Conservation (phyloP, 2,329 filamentous ascomycete species). For the Botrytis sinoallii region DNA sequence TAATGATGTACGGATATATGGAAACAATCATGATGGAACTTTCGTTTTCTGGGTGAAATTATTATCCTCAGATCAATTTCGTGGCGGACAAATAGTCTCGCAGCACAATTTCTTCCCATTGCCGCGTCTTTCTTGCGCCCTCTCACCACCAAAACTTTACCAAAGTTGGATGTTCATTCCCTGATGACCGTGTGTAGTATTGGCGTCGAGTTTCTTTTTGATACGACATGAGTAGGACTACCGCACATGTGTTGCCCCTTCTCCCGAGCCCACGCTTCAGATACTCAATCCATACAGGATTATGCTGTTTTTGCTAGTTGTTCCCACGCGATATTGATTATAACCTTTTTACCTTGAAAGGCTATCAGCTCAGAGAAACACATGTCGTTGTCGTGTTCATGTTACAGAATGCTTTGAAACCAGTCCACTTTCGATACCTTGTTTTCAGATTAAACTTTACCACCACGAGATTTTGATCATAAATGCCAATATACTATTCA, state of each 20-base stretch:
- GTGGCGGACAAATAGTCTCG: neutral
- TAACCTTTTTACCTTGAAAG: neutral
- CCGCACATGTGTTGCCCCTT: neutral
- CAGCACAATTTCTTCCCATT: neutral
- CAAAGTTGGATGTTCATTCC: neutral
- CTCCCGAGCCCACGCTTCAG: neutral
- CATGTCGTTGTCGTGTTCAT: neutral
- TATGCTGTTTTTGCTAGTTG: neutral
- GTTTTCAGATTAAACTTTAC: too few relatives aligned
- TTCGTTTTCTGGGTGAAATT: neutral
- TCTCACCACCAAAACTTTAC: neutral
- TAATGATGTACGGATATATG: neutral
- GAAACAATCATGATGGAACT: neutral
- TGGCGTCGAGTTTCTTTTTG: neutral
- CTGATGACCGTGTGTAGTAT: neutral
- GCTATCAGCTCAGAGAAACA: neutral
- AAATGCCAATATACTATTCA: neutral
- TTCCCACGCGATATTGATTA: neutral
- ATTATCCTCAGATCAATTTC: neutral
- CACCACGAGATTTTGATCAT: neutral
- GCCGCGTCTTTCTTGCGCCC: neutral
- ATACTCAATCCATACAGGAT: neutral
- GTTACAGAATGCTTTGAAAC: neutral
- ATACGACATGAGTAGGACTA: neutral
- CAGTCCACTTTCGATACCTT: neutral